Evolutionary conservation across 805 yeast genomes (phyloP).

Genomic region (Priceomyces melissophilus): DNA sequence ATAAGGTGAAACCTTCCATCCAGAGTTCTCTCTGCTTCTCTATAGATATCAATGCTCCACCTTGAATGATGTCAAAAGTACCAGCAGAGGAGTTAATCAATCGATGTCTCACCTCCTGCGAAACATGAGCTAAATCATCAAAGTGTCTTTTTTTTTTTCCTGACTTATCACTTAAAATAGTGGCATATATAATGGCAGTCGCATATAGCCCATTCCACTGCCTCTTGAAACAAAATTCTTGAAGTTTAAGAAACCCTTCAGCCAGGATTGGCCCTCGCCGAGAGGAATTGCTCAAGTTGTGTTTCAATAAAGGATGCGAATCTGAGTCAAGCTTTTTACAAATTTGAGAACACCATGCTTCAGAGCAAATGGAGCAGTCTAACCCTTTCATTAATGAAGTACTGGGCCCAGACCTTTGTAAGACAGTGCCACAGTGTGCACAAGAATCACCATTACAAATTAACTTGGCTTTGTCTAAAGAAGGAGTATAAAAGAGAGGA

Average conservation of each 20-base stretch:
- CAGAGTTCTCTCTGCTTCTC: slow-evolving; percentile 59
- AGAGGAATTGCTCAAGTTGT: slow-evolving; percentile 33
- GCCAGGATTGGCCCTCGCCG: slow-evolving; percentile 37
- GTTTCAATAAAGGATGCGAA: slow-evolving; percentile 56
- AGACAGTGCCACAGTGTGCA: slow-evolving; percentile 62
- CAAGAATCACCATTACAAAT: slow-evolving; percentile 66
- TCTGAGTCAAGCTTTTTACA: slow-evolving; percentile 55
- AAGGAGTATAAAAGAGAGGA: slow-evolving; percentile 61
- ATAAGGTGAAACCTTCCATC: slow-evolving; percentile 52
- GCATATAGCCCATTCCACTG: slow-evolving; percentile 70
- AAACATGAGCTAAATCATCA: slow-evolving; percentile 61
- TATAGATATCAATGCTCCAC: slow-evolving; percentile 51
- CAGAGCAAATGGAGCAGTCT: slow-evolving; percentile 62
- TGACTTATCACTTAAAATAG: slow-evolving; percentile 38
- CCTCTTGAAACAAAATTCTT: slow-evolving; percentile 58
- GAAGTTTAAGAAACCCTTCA: slow-evolving; percentile 52
- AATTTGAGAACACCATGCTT: slow-evolving; percentile 64
- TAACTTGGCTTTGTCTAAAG: slow-evolving; percentile 59
- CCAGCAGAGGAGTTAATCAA: slow-evolving; percentile 56
- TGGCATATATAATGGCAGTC: slow-evolving; percentile 54
- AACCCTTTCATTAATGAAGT: slow-evolving; percentile 41
- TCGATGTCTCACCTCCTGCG: slow-evolving; percentile 62
- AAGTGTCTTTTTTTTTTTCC: slow-evolving; percentile 45
- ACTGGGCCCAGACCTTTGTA: slow-evolving; percentile 30
- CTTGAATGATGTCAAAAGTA: slow-evolving; percentile 49